A percentile compares a stretch with the other conserved stretches of the same genome.
Conservation (phyloP, 331 rosid genomes). For the Malus hybrid region DNA sequence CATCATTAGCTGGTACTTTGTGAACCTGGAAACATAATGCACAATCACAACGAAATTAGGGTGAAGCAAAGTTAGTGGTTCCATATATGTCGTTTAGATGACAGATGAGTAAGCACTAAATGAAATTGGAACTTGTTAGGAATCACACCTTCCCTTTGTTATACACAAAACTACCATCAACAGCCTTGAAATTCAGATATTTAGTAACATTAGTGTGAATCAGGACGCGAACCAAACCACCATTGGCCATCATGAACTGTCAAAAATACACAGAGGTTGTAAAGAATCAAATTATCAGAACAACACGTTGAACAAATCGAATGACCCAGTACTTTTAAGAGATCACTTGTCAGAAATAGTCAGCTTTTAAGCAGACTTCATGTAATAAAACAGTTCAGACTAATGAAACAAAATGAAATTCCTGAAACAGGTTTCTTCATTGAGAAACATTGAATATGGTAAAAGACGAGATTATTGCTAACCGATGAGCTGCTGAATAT, state of each 20-base stretch:
- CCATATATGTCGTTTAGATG: not conserved
- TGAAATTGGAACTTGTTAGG: not conserved
- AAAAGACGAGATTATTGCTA: not conserved
- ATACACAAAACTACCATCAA: conserved; percentile 31
- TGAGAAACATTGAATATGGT: not conserved
- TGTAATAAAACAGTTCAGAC: not conserved
- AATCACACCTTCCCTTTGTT: conserved; percentile 31
- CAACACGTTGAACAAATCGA: not conserved
- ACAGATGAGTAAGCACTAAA: not conserved
- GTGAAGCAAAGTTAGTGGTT: not conserved
- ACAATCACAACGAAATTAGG: not conserved
- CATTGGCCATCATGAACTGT: conserved; percentile 39
- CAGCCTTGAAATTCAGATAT: conserved; percentile 35
- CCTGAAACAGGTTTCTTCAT: not conserved
- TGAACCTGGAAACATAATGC: conserved; percentile 23
- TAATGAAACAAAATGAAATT: not conserved
- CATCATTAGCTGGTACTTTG: conserved; percentile 47
- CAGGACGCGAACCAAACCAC: conserved; percentile 28
- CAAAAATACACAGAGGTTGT: not conserved
- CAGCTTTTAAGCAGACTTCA: not conserved
- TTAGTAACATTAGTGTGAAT: conserved; percentile 36
- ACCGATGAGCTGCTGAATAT: not conserved
- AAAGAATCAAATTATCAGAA: not conserved
- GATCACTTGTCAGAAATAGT: not conserved
- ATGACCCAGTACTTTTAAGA: not conserved